Percentiles rank a stretch among this genome's conserved stretches.
These are phyloP conservation scores for Phyllostachys edulis DNA, from an alignment of 176 grass and related monocot species.

Conservation along the genomic window DNA sequence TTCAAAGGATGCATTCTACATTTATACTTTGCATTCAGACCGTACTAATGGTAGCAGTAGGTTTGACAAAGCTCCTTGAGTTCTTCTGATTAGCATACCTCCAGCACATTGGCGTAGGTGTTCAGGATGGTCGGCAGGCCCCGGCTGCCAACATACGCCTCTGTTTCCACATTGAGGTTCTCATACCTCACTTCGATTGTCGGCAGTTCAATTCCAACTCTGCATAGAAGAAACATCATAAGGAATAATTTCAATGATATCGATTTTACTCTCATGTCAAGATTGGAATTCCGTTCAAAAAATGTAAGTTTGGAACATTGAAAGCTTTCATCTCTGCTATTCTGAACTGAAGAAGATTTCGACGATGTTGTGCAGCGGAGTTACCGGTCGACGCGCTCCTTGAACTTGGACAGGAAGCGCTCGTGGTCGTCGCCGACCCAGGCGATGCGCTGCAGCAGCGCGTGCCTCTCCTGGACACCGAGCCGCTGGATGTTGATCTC, in stretches of 20 bases:
- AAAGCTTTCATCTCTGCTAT: background rate
- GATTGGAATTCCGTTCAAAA: background rate
- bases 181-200: conserved; percentile 73
- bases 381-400: conserved; percentile 55
- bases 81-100: conserved; percentile 38
- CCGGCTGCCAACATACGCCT: conserved; percentile 62
- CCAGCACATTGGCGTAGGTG: conserved; percentile 54
- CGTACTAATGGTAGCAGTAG: too few species aligned
- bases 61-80: background rate
- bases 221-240: background rate
- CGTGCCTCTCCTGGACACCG: conserved; percentile 44
- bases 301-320: too few species aligned
- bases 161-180: conserved; percentile 57
- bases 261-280: background rate
- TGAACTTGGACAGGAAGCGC: conserved; percentile 58
- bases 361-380: too few species aligned
- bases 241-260: background rate
- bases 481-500: conserved; percentile 58
- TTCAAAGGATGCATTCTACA: too few species aligned
- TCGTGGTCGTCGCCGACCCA: conserved; percentile 52
- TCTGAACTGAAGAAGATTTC: background rate
- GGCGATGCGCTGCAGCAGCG: conserved; percentile 48
- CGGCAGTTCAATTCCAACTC: conserved; percentile 66
- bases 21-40: too few species aligned
- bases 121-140: conserved; percentile 63